These are phyloP conservation scores for Sparassis latifolia DNA, from an alignment of 1,284 basidiomycete species.

Conservation along the genomic window DNA sequence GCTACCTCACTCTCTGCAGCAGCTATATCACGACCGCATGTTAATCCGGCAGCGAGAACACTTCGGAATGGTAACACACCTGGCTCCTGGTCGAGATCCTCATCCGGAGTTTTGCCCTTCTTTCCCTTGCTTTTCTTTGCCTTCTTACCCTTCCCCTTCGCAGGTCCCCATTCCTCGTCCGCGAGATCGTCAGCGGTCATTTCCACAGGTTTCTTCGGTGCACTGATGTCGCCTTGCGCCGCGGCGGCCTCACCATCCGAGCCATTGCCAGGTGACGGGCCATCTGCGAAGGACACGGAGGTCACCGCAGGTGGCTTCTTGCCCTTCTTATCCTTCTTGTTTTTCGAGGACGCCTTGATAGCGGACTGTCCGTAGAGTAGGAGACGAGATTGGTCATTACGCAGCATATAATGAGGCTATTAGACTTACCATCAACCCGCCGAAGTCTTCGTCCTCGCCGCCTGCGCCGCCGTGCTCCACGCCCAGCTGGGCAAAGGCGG, in stretches of 20 bases:
- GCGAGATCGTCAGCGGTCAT: constrained; percentile 60
- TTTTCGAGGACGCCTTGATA: constrained; percentile 38
- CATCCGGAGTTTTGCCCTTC: constrained; percentile 40
- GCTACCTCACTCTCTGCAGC: constrained; percentile 13
- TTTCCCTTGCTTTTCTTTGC: constrained; percentile 51
- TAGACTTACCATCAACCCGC: constrained; percentile 75
- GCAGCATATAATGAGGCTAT: constrained; percentile 17
- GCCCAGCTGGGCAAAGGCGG: constrained; percentile 48
- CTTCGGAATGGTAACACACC: constrained; percentile 5
- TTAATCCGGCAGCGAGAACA: not conserved
- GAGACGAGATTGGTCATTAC: constrained; percentile 1
- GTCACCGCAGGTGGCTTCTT: constrained; percentile 28
- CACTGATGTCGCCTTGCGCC: constrained; percentile 29
- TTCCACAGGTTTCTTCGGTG: constrained; percentile 36
- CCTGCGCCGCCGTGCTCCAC: constrained; percentile 45
- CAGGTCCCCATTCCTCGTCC: constrained; percentile 63
- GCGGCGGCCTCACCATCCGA: constrained; percentile 30
- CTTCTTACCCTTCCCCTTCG: constrained; percentile 48
- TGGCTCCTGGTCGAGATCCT: constrained; percentile 32
- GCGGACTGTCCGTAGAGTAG: constrained; percentile 19
- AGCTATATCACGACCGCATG: not conserved
- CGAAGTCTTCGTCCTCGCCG: constrained; percentile 70
- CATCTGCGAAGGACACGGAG: constrained; percentile 29
- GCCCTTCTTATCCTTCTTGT: constrained; percentile 67
- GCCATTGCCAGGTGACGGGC: constrained; percentile 26